phyloP scores from a whole-genome alignment of 345 rosid species.

The Conringia planisiliqua region DNA sequence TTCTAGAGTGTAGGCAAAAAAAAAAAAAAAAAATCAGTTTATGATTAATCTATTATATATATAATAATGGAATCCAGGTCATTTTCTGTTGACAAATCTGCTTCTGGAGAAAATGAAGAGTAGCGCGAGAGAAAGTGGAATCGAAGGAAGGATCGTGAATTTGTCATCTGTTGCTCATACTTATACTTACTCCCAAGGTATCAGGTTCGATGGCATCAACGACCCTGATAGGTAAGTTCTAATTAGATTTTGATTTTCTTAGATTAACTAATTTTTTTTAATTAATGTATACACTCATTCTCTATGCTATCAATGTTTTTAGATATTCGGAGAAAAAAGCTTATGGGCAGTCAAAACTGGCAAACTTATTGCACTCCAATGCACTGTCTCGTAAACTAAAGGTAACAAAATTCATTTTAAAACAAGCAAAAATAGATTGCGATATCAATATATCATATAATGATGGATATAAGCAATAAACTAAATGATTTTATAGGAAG shows the following conservation, averaged over 20 bases:
- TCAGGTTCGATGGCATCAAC: slow-evolving; percentile 54
- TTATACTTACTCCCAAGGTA: slow-evolving; percentile 58
- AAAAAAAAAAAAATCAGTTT: not conserved
- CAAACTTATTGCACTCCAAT: slow-evolving; percentile 76
- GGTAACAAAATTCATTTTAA: slow-evolving; percentile 32
- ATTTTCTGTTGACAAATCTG: slow-evolving; percentile 78
- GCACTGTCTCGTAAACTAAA: slow-evolving; percentile 77
- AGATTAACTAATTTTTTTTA: not conserved
- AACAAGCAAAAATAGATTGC: not conserved
- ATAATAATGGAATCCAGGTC: slow-evolving; percentile 49
- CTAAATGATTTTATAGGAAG: slow-evolving; percentile 43
- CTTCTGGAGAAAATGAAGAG: slow-evolving; percentile 80
- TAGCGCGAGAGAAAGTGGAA: slow-evolving; percentile 49
- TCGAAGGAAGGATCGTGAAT: slow-evolving; percentile 83
- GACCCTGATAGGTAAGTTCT: slow-evolving; percentile 40
- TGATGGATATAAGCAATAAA: not conserved
- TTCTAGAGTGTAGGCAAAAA: not conserved
- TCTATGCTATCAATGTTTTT: not conserved
- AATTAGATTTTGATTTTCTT: not conserved
- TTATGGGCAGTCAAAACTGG: slow-evolving; percentile 88
- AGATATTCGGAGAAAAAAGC: slow-evolving; percentile 85
- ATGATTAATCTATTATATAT: not conserved
- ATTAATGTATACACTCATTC: not conserved
- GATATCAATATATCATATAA: not conserved
- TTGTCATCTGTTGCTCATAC: slow-evolving; percentile 83